phyloP scores from a whole-genome alignment of 2,329 filamentous ascomycete species.

The Colletotrichum theobromicola region DNA sequence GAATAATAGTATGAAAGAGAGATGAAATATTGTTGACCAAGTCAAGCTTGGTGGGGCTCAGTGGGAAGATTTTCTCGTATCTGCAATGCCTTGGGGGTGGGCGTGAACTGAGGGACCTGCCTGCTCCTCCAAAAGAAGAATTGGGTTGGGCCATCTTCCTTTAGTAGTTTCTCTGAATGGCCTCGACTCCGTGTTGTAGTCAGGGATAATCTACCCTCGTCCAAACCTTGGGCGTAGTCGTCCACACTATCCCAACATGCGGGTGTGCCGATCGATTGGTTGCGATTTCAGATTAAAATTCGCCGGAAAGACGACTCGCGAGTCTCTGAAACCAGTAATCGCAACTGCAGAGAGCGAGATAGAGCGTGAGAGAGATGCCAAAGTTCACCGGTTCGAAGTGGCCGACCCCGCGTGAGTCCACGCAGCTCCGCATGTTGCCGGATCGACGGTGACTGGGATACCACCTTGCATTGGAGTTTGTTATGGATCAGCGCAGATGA shows the following conservation, averaged over 20 bases:
- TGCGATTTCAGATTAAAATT: conserved; percentile 7
- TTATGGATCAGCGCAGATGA: background rate
- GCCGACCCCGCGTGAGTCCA: background rate
- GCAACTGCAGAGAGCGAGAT: background rate
- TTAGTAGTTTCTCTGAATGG: conserved; percentile 3
- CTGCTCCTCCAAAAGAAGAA: accelerated
- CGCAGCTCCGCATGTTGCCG: background rate
- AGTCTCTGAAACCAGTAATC: conserved; percentile 9
- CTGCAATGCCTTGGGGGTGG: conserved; percentile 1
- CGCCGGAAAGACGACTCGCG: conserved; percentile 3
- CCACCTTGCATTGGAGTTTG: background rate
- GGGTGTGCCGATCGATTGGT: background rate
- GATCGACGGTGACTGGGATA: background rate
- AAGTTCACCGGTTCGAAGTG: background rate
- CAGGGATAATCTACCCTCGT: conserved; percentile 1
- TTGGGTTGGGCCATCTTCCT: background rate
- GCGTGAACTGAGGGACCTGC: conserved; percentile 13
- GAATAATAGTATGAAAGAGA: background rate
- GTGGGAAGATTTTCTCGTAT: background rate
- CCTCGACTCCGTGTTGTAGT: background rate
- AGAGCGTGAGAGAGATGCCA: background rate
- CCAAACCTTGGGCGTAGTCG: conserved; percentile 7
- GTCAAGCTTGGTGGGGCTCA: background rate
- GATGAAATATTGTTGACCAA: background rate
- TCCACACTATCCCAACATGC: background rate